A percentile compares a stretch with the other conserved stretches of the same genome.
phyloP scores from a whole-genome alignment of 2,329 filamentous ascomycete genomes.

The Sclerotinia subarctica region DNA sequence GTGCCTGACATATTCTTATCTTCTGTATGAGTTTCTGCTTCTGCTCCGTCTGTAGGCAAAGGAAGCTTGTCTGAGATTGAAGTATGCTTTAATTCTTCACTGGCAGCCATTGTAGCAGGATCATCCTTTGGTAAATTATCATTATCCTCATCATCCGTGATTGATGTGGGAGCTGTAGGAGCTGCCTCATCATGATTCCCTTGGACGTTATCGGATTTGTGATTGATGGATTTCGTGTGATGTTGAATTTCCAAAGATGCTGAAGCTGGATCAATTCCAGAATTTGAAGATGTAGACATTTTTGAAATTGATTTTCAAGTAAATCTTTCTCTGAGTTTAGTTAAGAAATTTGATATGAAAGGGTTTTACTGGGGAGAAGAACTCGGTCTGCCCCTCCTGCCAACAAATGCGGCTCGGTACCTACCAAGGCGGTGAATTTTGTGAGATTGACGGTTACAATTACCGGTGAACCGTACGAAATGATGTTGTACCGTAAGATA shows the following conservation, averaged over 20 bases:
- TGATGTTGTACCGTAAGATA: not conserved
- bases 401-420: slow-evolving; percentile 16
- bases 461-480: not conserved
- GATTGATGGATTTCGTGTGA: slow-evolving; percentile 20
- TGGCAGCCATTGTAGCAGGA: slow-evolving; percentile 59
- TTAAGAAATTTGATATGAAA: not conserved
- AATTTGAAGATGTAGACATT: slow-evolving; percentile 30
- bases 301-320: not conserved
- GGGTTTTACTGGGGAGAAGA: slow-evolving; percentile 5
- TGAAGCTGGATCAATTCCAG: slow-evolving; percentile 24
- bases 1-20: slow-evolving; percentile 34
- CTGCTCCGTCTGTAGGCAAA: slow-evolving; percentile 44
- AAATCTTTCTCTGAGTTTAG: not conserved
- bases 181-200: slow-evolving; percentile 35
- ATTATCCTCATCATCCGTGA: slow-evolving; percentile 24
- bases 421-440: slow-evolving; percentile 2
- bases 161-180: slow-evolving; percentile 28
- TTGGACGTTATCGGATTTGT: slow-evolving; percentile 29
- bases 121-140: slow-evolving; percentile 46
- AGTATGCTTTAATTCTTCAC: slow-evolving; percentile 63
- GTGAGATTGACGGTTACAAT: not conserved
- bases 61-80: slow-evolving; percentile 53
- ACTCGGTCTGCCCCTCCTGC: slow-evolving; percentile 20
- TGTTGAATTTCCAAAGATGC: slow-evolving; percentile 22
- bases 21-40: slow-evolving; percentile 36